A percentile compares a stretch with the other conserved stretches of the same genome.
These are phyloP conservation scores for Aaosphaeria arxii DNA, from an alignment of 2,329 filamentous ascomycete species.

Conservation along the genomic window DNA sequence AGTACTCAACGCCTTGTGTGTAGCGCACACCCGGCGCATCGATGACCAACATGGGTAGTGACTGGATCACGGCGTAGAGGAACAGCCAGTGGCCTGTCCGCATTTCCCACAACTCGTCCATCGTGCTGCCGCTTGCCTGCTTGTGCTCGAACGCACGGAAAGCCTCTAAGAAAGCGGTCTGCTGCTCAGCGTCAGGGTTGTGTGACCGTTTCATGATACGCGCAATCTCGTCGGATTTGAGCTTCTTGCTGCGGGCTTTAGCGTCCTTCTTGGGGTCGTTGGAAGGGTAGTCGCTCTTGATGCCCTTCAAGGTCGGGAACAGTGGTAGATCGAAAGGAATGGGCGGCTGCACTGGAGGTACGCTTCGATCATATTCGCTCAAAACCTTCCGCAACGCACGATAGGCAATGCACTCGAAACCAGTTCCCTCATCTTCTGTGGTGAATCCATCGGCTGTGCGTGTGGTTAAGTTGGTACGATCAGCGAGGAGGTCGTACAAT, in stretches of 20 bases:
- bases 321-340: constrained; percentile 86
- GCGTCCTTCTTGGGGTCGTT: constrained; percentile 71
- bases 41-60: constrained; percentile 72
- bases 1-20: constrained; percentile 75
- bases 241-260: constrained; percentile 66
- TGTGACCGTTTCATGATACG: constrained; percentile 77
- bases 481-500: constrained; percentile 84
- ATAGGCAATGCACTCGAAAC: constrained; percentile 57
- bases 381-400: constrained; percentile 74
- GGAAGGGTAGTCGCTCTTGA: constrained; percentile 62
- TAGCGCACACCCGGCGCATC: constrained; percentile 69
- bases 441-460: constrained; percentile 70
- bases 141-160: constrained; percentile 71
- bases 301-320: constrained; percentile 65
- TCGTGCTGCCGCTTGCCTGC: constrained; percentile 61
- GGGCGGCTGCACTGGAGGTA: constrained; percentile 84
- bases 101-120: constrained; percentile 67
- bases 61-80: constrained; percentile 74
- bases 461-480: constrained; percentile 74
- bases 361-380: constrained; percentile 84
- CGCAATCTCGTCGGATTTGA: constrained; percentile 76
- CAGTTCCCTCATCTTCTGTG: constrained; percentile 51
- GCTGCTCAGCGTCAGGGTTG: constrained; percentile 67
- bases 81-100: constrained; percentile 79
- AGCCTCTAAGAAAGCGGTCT: constrained; percentile 63